Percentiles rank a stretch among this genome's conserved stretches.
phyloP scores from a whole-genome alignment of 148 eudicot genomes.

The Nyssa sinensis region DNA sequence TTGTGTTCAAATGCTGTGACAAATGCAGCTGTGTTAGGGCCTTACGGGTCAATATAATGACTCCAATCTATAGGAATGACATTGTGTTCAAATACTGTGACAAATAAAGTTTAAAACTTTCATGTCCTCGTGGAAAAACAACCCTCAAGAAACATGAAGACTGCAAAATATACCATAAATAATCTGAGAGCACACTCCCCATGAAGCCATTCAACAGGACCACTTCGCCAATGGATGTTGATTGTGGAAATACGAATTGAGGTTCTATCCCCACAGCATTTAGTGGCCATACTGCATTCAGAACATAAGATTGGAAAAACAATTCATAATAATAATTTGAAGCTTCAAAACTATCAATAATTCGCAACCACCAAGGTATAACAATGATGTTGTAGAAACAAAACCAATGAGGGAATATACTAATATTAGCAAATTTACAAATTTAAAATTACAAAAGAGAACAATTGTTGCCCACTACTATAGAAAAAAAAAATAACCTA shows the following conservation, averaged over 20 bases:
- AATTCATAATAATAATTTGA: background rate
- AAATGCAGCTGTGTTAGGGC: too few relatives aligned
- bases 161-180: conserved; percentile 30
- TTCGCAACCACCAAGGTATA: background rate
- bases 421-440: background rate
- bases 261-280: conserved; percentile 34
- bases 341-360: background rate
- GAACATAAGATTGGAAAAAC: background rate
- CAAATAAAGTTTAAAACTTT: too few relatives aligned
- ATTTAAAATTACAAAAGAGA: too few relatives aligned
- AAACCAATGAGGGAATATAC: too few relatives aligned
- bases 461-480: too few relatives aligned
- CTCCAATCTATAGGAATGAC: background rate
- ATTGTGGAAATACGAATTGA: conserved; percentile 28
- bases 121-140: background rate
- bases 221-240: conserved; percentile 31
- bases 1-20: background rate
- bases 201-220: conserved; percentile 42
- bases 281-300: conserved; percentile 42
- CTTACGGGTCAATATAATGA: too few relatives aligned
- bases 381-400: background rate
- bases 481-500: too few relatives aligned
- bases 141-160: background rate
- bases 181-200: conserved; percentile 45
- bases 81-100: background rate